phyloP scores from a whole-genome alignment of 371 early-diverging fungal genomes.

The Amoeboaphelidium occidentale region DNA sequence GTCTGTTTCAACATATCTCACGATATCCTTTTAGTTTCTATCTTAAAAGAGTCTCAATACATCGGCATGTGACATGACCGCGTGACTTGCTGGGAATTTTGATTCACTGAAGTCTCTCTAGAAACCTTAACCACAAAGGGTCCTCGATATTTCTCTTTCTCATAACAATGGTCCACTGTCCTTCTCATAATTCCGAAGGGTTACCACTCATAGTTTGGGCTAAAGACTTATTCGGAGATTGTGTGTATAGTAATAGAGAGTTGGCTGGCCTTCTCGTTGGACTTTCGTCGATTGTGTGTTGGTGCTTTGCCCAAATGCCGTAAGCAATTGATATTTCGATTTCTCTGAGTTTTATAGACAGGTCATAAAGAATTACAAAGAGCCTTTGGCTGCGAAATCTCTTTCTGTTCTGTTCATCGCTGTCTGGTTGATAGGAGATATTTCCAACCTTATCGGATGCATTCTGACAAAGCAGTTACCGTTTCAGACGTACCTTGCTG shows the following conservation, averaged over 20 bases:
- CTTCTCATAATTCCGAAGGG: no score
- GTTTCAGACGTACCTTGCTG: constrained; percentile 40
- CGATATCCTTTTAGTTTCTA: no score
- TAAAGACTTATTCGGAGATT: constrained; percentile 30
- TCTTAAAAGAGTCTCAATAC: no score
- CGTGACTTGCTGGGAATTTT: no score
- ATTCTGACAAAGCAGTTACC: constrained; percentile 41
- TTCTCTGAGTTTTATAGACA: constrained; percentile 13
- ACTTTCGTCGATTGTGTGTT: constrained; percentile 34
- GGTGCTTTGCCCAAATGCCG: constrained; percentile 55
- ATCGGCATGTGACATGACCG: no score
- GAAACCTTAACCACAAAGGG: no score
- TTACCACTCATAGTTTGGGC: no score
- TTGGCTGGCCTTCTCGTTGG: constrained; percentile 21
- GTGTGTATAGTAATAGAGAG: constrained; percentile 23
- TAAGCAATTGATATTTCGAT: constrained; percentile 14
- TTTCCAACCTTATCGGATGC: constrained; percentile 47
- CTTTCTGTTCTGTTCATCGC: constrained; percentile 37
- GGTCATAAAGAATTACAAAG: constrained; percentile 30
- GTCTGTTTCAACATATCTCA: no score
- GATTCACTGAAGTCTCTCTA: no score
- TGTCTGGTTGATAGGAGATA: constrained; percentile 62
- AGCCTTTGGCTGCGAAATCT: constrained; percentile 23
- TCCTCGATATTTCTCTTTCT: no score
- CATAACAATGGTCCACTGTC: no score